phyloP scores from a whole-genome alignment of 768 basidiomycete species.

The Phlebiopsis gigantea region DNA sequence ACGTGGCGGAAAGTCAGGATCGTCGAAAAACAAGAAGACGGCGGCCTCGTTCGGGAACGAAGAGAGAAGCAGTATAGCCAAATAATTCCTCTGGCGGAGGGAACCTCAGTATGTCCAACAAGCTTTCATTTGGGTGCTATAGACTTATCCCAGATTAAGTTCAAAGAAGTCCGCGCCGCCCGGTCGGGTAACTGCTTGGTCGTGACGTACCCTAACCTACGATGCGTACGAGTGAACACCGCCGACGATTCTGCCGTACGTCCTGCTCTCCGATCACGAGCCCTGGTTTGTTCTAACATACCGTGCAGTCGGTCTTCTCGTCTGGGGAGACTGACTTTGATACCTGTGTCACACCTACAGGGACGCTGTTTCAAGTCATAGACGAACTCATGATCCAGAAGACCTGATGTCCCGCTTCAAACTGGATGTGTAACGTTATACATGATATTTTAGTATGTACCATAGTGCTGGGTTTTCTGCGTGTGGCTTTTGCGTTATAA shows the following conservation, averaged over 20 bases:
- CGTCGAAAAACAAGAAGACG: conserved; percentile 57
- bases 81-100: conserved; percentile 68
- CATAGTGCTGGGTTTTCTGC: background rate
- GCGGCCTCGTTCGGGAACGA: conserved; percentile 55
- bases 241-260: conserved; percentile 4
- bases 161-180: conserved; percentile 66
- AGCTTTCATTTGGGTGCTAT: background rate
- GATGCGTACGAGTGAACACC: conserved; percentile 1
- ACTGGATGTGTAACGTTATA: background rate
- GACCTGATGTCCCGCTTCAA: background rate
- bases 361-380: background rate
- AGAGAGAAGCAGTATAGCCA: conserved; percentile 60
- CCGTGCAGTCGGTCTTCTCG: background rate
- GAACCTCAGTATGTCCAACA: conserved; percentile 49
- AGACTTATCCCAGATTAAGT: conserved; percentile 35
- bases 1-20: conserved; percentile 61
- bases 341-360: conserved; percentile 1
- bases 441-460: background rate
- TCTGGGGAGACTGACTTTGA: conserved; percentile 4
- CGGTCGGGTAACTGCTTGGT: conserved; percentile 58
- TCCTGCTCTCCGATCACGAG: background rate
- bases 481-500: background rate
- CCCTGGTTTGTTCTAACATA: background rate
- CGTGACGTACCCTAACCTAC: conserved; percentile 52
- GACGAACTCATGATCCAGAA: background rate